Percentiles rank a stretch among this genome's conserved stretches.
phyloP scores from a whole-genome alignment of 164 flowering plant genomes.

The Cinnamomum micranthum region DNA sequence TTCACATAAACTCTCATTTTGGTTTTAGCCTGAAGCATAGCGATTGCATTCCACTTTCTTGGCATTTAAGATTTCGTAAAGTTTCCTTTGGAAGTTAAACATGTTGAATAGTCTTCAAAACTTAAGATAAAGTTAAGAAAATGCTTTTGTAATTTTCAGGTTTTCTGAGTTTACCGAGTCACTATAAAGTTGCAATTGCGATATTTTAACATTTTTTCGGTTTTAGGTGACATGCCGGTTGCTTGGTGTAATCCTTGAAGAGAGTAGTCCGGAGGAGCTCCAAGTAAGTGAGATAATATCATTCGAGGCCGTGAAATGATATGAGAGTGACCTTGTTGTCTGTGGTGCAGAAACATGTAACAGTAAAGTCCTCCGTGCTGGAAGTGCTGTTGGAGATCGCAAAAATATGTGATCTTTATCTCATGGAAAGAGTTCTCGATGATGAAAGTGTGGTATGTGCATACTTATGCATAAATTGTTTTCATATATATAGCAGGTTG shows the following conservation, averaged over 20 bases:
- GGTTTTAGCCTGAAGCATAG: neutral
- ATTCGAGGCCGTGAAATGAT: neutral
- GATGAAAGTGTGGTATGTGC: slow-evolving; percentile 82
- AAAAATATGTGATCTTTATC: slow-evolving; percentile 87
- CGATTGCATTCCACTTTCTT: neutral
- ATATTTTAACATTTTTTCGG: neutral
- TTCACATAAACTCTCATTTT: too few species aligned
- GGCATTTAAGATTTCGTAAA: neutral
- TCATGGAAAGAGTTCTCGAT: slow-evolving; percentile 94
- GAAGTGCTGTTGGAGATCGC: slow-evolving; percentile 89
- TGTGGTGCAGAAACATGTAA: slow-evolving; percentile 65
- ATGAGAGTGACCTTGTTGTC: slow-evolving; percentile 4
- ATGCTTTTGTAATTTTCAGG: neutral
- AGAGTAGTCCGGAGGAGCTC: slow-evolving; percentile 82
- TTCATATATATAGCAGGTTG: neutral
- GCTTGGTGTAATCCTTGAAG: slow-evolving; percentile 89
- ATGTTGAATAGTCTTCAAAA: neutral
- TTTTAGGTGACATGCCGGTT: slow-evolving; percentile 61
- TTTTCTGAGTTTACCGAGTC: neutral
- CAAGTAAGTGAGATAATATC: slow-evolving; percentile 40
- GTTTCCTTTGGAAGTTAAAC: neutral
- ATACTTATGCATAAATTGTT: slow-evolving; percentile 21
- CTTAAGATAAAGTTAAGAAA: neutral
- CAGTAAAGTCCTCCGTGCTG: slow-evolving; percentile 79
- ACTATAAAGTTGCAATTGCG: neutral